A percentile compares a stretch with the other conserved stretches of the same genome.
phyloP scores from a whole-genome alignment of 1,139 yeast genomes.

The Debaryomyces nepalensis region DNA sequence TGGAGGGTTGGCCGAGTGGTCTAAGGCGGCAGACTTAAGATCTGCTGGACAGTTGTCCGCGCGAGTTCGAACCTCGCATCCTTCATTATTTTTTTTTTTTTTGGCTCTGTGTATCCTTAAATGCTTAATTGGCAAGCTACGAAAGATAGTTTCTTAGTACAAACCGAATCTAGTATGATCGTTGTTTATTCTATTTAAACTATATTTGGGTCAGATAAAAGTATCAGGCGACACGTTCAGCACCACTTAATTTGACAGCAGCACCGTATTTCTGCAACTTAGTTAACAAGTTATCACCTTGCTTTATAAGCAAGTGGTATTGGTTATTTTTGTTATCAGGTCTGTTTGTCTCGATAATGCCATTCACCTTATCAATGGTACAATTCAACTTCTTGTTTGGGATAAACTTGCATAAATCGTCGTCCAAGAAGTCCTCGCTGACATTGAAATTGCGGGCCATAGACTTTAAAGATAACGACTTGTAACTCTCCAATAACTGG shows the following conservation, averaged over 20 bases:
- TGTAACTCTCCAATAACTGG: constrained; percentile 92
- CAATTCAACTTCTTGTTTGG: constrained; percentile 94
- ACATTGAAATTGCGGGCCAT: constrained; percentile 97
- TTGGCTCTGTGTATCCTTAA: too few species aligned
- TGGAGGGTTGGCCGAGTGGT: constrained; percentile 62
- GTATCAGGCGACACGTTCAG: constrained; percentile 60
- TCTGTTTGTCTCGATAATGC: constrained; percentile 92
- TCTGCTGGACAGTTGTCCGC: constrained; percentile 65
- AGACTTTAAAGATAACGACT: constrained; percentile 82
- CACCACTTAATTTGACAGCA: constrained; percentile 93
- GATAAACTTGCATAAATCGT: constrained; percentile 85
- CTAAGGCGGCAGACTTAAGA: constrained; percentile 61
- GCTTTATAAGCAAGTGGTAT: constrained; percentile 85
- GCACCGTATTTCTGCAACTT: constrained; percentile 97
- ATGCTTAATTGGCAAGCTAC: too few species aligned
- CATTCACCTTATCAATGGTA: constrained; percentile 93
- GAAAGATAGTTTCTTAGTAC: too few species aligned
- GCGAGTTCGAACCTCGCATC: constrained; percentile 86
- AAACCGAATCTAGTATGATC: too few species aligned
- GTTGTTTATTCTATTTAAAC: neutral
- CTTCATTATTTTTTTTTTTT: constrained; percentile 54
- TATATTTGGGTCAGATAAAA: constrained; percentile 1
- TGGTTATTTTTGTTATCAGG: constrained; percentile 96
- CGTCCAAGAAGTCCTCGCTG: constrained; percentile 76
- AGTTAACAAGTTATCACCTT: constrained; percentile 90